Evolutionary conservation across 306 rosid genomes (phyloP).

Genomic region (Vigna mungo): DNA sequence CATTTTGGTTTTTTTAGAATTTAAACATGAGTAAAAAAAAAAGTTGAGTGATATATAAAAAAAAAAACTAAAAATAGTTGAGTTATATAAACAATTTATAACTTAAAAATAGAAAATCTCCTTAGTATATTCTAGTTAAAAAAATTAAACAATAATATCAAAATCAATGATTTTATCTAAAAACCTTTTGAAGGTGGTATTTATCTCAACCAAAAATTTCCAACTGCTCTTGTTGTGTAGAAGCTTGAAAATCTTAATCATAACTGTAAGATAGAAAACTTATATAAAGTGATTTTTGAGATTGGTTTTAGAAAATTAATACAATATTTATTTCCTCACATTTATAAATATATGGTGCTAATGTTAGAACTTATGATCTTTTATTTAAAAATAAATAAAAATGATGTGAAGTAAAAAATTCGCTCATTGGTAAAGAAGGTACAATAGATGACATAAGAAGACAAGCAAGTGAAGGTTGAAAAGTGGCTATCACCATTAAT

Average conservation of each 20-base stretch:
- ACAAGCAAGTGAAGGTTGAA: conserved; percentile 10
- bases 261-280: not conserved
- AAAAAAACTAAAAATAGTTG: too few species aligned
- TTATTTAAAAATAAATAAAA: too few species aligned
- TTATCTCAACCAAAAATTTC: too few species aligned
- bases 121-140: too few species aligned
- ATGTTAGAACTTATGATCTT: not conserved
- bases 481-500: conserved; percentile 5
- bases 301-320: not conserved
- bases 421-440: not conserved
- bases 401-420: not conserved
- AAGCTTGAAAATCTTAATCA: not conserved
- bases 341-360: not conserved
- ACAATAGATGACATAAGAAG: not conserved
- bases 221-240: not conserved
- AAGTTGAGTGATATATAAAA: too few species aligned
- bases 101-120: too few species aligned
- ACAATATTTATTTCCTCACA: not conserved
- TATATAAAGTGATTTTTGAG: too few species aligned
- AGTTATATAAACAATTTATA: too few species aligned
- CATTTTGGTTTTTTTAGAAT: not conserved
- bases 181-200: too few species aligned
- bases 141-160: too few species aligned
- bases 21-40: too few species aligned
- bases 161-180: too few species aligned